Base-by-base conservation (phyloP, 805 yeast genomes). In the Cyberlindnera bimundalis region DNA sequence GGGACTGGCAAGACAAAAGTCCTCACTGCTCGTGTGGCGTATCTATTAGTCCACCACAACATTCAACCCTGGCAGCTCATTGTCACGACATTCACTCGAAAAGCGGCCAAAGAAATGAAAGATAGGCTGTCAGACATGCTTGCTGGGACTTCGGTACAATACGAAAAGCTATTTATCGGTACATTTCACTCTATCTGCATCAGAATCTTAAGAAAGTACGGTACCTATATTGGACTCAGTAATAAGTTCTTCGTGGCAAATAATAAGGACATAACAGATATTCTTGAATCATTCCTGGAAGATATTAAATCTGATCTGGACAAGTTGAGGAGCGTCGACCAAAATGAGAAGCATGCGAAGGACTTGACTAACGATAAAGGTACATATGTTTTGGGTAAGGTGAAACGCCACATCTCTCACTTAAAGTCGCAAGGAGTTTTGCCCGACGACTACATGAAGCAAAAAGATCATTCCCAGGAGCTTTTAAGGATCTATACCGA, bases 51-150 rank as follows among this genome's bases (percentile, higher is more conserved):
- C 3, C 59, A 71, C 8, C 68, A 74, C 26, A 61, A 70, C 2
- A 60, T 85, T 1, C 65, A 68, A 1, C 90, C 97, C 0, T 66
- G 70, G 25, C 64, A 73, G 34, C 72, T 93, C 15, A 74, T 91
- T 1, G 93, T 90, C 16, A 87, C 96, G 6, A 90, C 98, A 0
- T 91, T 91, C 65, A 91, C 98, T 11, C 85, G 86, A 52, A 86
- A 84, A 53, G 98, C 99, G 0, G 95, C 97, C 2, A 74, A 70
- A 38, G 98, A 91, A 62, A 81, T 91, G 85, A 63, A 67, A 11
- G 82, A 77, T 24, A 68, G 98, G 30, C 61, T 91, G 15, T 41
- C 37, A 0, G 33, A 18, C 4, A 27, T 74, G 37, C 51, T 79
- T 7, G 36, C 54, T 6, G 58, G 61, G 2, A 47, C 62, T 3